Evolutionary conservation across 2,329 filamentous ascomycete species (phyloP), one percentile per base, ranked within the genome.

Genomic region (Fusarium oligoseptatum): DNA sequence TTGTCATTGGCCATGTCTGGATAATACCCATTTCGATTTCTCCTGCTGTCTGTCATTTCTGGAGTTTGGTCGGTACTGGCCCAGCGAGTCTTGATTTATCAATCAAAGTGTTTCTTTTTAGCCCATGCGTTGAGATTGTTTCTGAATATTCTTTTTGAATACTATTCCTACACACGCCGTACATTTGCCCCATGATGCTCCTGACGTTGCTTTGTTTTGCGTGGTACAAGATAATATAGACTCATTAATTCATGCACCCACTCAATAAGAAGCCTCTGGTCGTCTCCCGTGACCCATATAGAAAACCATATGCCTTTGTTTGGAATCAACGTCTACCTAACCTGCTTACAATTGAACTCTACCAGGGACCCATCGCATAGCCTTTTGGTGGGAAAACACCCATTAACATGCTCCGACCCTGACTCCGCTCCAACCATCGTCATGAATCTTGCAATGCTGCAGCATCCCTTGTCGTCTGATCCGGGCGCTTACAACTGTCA

Each of bases 321-420:
- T 72, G 66, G 72, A 79, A 74, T 79, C 73, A 75, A 76, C 72
- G 70, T 79, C 77, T 79, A 79, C 77, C 69, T 79, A 75, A 77
- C 71, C 64, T 76, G 78, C 77, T 74, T 79, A 78, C 77, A 77
- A 74, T 74, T 78, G 66, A 72, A 77, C 69, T 78, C 77, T 79
- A 78, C 76, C 73, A 76, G 73, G 75, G 70, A 73, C 72, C 77
- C 75, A 75, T 79, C 71, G 73, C 73, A 77, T 72, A 77, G 73
- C 75, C 71, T 79, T 80, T 80, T 80, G 77, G 77, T 78, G 76
- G 76, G 74, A 78, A 80, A 79, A 79, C 75, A 78, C 77, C 75
- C 78, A 79, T 80, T 78, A 78, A 76, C 78, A 78, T 78, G 77
- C 78, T 79, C 78, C 78, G 75, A 74, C 76, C 78, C 76, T 74